These are phyloP conservation scores for Eustoma russellianum DNA, from an alignment of 257 asterid genomes.

Conservation along the genomic window DNA sequence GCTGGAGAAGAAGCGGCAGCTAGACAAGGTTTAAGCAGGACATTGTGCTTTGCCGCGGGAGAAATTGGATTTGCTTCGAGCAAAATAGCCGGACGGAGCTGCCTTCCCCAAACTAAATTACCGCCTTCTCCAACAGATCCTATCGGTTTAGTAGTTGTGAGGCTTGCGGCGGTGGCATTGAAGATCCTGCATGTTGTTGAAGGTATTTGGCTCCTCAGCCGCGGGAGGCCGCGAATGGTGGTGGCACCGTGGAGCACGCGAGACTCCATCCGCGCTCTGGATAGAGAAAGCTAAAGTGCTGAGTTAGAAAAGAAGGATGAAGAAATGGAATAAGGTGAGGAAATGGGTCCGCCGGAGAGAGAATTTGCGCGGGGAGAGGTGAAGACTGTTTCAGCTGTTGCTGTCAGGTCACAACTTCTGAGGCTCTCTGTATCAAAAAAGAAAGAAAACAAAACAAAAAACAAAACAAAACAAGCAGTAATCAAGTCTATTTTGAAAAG, in stretches of 20 bases:
- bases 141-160: slow-evolving; percentile 29
- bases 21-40: slow-evolving; percentile 39
- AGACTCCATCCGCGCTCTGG: slow-evolving; percentile 59
- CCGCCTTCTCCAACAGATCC: slow-evolving; percentile 33
- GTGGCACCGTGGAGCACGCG: slow-evolving; percentile 80
- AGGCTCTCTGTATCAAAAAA: too few relatives aligned
- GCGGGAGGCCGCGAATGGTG: slow-evolving; percentile 45
- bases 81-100: slow-evolving; percentile 62
- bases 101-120: slow-evolving; percentile 62
- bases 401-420: slow-evolving; percentile 17
- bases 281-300: slow-evolving; percentile 15
- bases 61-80: slow-evolving; percentile 26
- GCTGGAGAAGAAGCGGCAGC: slow-evolving; percentile 76
- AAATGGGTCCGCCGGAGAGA: slow-evolving; percentile 20
- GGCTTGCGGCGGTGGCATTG: slow-evolving; percentile 22
- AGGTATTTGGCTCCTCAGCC: slow-evolving; percentile 38
- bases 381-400: slow-evolving; percentile 28
- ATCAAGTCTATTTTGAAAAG: too few relatives aligned
- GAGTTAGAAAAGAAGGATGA: neutral
- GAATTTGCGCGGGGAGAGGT: slow-evolving; percentile 27
- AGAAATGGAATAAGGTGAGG: neutral
- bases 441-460: too few relatives aligned
- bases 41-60: slow-evolving; percentile 31
- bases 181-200: slow-evolving; percentile 20
- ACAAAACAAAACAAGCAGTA: too few relatives aligned